A percentile compares a stretch with the other conserved stretches of the same genome.
phyloP scores from a whole-genome alignment of 441 rosid species.

The Brassica hybrid region DNA sequence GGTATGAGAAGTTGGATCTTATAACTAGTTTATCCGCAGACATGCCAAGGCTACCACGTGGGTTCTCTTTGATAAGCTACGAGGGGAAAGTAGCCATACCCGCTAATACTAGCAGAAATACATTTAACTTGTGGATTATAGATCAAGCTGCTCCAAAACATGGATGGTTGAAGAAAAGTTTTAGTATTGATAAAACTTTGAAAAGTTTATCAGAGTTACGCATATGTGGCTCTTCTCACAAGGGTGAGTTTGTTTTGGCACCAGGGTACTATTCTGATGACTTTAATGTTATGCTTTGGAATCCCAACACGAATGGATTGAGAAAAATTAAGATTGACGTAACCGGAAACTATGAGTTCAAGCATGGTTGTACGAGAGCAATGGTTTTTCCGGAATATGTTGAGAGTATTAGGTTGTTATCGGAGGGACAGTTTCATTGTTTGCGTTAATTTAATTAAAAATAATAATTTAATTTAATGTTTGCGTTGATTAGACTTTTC shows the following conservation, averaged over 20 bases:
- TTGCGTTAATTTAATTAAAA: not conserved
- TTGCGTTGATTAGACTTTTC: not conserved
- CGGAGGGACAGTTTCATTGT: not conserved
- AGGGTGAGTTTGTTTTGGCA: not conserved
- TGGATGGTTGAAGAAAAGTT: conserved; percentile 2
- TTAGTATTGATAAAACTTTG: not conserved
- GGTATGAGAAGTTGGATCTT: not conserved
- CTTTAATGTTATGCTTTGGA: not conserved
- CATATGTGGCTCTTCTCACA: not conserved
- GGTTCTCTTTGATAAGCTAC: not conserved
- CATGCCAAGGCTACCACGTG: not conserved
- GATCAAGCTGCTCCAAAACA: not conserved
- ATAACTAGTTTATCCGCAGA: not conserved
- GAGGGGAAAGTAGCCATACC: conserved; percentile 1
- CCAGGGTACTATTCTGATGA: not conserved
- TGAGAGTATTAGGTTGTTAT: not conserved
- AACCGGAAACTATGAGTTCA: not conserved
- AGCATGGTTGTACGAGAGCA: not conserved
- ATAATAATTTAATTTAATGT: not conserved
- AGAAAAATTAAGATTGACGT: not conserved
- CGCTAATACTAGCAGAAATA: not conserved
- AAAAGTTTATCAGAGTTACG: not conserved
- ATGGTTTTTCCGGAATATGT: not conserved
- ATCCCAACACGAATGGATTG: not conserved
- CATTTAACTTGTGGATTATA: not conserved